Base-by-base conservation (phyloP, 306 rosid species). In the Citrullus mucosospermus region DNA sequence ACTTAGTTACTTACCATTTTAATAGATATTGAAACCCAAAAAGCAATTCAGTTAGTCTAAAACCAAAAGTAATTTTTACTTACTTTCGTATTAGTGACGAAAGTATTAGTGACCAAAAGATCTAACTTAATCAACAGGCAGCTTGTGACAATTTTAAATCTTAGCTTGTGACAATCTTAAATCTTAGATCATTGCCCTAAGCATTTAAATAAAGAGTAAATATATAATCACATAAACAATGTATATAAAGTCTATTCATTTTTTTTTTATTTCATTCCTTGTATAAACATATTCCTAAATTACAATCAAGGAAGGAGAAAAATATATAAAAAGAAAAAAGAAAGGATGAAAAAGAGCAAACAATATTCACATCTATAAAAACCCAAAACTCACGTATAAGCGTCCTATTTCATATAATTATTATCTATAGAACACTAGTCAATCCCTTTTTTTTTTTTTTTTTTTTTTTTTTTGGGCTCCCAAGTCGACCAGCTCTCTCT, bases 381-480 rank as follows among this genome's bases (percentile, higher is more conserved):
- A 36, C 87, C 88, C 90, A 88, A 85, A 86, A 89, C 91, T 88
- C 88, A 85, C 53, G 91, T 89, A 92, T 90, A 89, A 84, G 70
- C 82, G 82, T 36, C 46, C 46, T 73, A 58, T 74, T 34, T 55
- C 57, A 76, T 44, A 44, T 75, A 73, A 74, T 25, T 79, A 76
- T 20, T 32, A 25, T 51, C 38, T 75, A 57, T 16, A 39, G 44
- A 54, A 38, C 20, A 15, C 79, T 18, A 41, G 72, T 85, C 81
- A 71, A 76, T 6, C 5, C 54, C 79, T 34, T 13, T 72, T 36
- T 28, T 38, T 18, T 4, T 20, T 41, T 78, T 44, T 53, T 75
- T 28, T 17, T 73, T 36, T 43, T 39, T 14, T 22, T 13, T n/a
- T 18, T 43, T 41, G 28, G 28, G 32, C 75, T 20, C 50, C 77